A percentile compares a stretch with the other conserved stretches of the same genome.
phyloP scores from a whole-genome alignment of 2,329 filamentous ascomycete genomes.

The Colletotrichum tamarilloi region DNA sequence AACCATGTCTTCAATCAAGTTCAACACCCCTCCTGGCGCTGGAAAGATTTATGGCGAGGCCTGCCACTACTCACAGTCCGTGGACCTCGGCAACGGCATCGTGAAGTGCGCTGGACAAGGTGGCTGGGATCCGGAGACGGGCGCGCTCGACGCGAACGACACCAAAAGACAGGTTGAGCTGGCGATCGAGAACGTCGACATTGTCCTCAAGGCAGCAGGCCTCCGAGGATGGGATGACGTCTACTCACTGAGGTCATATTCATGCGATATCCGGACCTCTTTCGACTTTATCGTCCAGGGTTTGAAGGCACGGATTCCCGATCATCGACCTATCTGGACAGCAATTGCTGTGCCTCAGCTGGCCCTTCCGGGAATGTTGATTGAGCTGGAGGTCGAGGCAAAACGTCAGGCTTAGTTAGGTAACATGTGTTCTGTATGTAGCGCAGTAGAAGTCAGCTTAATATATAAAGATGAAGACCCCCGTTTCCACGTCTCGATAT shows the following conservation, averaged over 20 bases:
- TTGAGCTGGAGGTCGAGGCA: constrained; percentile 23
- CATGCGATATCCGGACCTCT: constrained; percentile 38
- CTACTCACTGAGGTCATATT: constrained; percentile 40
- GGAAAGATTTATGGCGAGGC: neutral
- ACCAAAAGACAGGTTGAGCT: constrained; percentile 22
- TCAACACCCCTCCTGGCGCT: constrained; percentile 6
- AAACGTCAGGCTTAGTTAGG: neutral
- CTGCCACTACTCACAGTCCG: constrained; percentile 40
- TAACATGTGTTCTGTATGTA: too few relatives aligned
- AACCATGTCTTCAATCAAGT: constrained; percentile 1
- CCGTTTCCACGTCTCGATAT: too few relatives aligned
- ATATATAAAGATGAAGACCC: too few relatives aligned
- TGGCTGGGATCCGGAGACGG: constrained; percentile 35
- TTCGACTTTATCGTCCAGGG: neutral
- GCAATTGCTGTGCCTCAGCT: neutral
- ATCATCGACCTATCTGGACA: constrained; percentile 23
- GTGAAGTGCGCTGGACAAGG: constrained; percentile 42
- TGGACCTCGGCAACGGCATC: constrained; percentile 38
- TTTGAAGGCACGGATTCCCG: neutral
- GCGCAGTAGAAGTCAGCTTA: too few relatives aligned
- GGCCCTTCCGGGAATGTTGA: constrained; percentile 7
- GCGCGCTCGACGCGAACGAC: constrained; percentile 33
- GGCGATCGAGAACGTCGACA: constrained; percentile 40
- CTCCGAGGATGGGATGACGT: constrained; percentile 43
- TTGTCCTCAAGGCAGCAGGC: constrained; percentile 39